Base-by-base conservation (phyloP, 2,329 filamentous ascomycete species). In the Coniella lustricola region DNA sequence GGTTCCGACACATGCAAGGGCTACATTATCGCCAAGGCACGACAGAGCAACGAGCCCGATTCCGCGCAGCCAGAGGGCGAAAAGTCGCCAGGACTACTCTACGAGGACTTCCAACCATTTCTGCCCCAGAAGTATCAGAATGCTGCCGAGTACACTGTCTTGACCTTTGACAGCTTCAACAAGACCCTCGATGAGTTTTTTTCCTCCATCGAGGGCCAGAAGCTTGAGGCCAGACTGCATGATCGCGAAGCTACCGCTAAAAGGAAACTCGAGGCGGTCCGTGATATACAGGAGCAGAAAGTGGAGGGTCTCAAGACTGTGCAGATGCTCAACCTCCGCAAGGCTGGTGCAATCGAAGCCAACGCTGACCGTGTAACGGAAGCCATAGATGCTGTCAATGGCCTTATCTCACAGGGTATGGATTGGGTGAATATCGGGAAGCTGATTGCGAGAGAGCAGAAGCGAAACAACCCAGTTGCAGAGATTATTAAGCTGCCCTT, bases 101-200 rank as follows among this genome's bases (percentile, higher is more conserved):
- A 96, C 60, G 87, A 96, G 47, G 93, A 98, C 59, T 97, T 96
- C 59, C 91, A 97, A 57, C 93, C 93, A 0, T 97, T 97, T 64
- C 72, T 85, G 34, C 93, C 93, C 0, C 72, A 76, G 18, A 91
- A 97, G 57, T 86, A 95, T 53, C 79, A 83, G 53, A 73, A 77
- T 7, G 81, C 90, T 48, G 70, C 81, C 0, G 69, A 74, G 0
- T 77, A 84, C 20, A 77, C 80, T 3, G 80, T 95, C 14, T 61
- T 97, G 12, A 79, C 87, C 46, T 90, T 90, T 56, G 77, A 88
- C 7, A 85, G 83, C 9, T 97, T 94, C 72, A 96, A 96, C 65
- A 86, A 85, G 61, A 93, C 90, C 0, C 90, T 95, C 0, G 93
- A 98, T 62, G 88, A 95, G 57, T 98, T 96, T 70, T 97, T 95